Evolutionary conservation across 305 asterid species (phyloP).

Genomic region (Fraxinus baroniana): DNA sequence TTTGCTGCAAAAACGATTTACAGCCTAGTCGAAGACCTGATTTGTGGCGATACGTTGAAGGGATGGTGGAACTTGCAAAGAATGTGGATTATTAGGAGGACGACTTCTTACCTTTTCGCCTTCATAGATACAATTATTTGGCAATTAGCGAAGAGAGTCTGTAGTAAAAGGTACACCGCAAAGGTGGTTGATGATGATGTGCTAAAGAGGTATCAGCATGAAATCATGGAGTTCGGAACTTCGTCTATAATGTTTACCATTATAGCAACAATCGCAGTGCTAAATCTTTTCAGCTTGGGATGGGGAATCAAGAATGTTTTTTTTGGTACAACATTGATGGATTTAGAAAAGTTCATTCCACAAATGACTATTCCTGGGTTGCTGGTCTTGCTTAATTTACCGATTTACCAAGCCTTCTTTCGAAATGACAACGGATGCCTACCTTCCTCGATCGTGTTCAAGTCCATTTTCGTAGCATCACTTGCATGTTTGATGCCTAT

Average conservation of each 20-base stretch:
- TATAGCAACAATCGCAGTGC: conserved; percentile 48
- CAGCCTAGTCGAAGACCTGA: conserved; percentile 45
- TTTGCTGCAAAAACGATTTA: conserved; percentile 33
- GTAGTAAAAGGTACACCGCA: too few relatives aligned
- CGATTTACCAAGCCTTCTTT: conserved; percentile 41
- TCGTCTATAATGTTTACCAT: conserved; percentile 48
- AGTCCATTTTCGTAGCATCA: conserved; percentile 29
- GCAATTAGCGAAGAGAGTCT: too few relatives aligned
- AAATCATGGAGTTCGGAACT: conserved; percentile 68
- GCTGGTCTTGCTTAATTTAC: conserved; percentile 22
- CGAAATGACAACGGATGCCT: conserved; percentile 35
- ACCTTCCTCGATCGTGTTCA: conserved; percentile 30
- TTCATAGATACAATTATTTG: conserved; percentile 44
- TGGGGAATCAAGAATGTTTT: conserved; percentile 38
- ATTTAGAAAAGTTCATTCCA: conserved; percentile 16
- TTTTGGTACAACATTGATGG: not conserved
- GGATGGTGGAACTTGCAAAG: conserved; percentile 82
- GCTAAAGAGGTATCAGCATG: conserved; percentile 51
- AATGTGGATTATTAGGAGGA: conserved; percentile 50
- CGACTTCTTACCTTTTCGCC: conserved; percentile 51
- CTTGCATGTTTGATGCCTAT: conserved; percentile 25
- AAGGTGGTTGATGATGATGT: conserved; percentile 55
- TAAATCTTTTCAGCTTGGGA: conserved; percentile 48
- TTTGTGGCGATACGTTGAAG: conserved; percentile 43
- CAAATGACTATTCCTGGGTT: conserved; percentile 33